Evolutionary conservation across 202 grass and related monocot species (phyloP).

Genomic region (Brachypodium distachyon): DNA sequence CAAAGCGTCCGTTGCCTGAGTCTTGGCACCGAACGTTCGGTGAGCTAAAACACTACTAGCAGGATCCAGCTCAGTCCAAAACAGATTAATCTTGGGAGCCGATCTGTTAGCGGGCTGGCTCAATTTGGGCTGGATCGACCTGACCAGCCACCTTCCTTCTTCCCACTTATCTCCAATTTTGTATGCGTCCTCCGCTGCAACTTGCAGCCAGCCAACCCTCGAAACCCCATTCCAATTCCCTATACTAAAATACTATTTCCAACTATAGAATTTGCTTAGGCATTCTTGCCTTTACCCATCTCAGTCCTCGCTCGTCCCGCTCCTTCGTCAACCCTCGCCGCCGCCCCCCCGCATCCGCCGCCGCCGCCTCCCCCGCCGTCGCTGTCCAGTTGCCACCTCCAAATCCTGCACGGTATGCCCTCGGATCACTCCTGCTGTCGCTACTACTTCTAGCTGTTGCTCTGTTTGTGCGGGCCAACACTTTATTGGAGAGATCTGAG

Average conservation of each 20-base stretch:
- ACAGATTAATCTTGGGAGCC: no score
- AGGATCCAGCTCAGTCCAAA: no score
- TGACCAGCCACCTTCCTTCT: neutral
- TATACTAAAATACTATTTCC: slow-evolving; percentile 12
- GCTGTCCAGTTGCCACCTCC: neutral
- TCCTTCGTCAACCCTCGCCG: slow-evolving; percentile 2
- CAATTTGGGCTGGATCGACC: neutral
- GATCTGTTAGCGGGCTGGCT: neutral
- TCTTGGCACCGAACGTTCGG: no score
- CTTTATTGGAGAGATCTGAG: slow-evolving; percentile 1
- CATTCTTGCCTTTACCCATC: slow-evolving; percentile 10
- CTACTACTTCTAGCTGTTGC: neutral
- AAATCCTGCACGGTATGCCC: slow-evolving; percentile 6
- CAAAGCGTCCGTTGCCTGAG: no score
- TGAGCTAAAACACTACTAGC: no score
- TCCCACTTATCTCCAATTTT: slow-evolving; percentile 6
- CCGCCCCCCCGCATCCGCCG: neutral
- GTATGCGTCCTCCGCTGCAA: slow-evolving; percentile 16
- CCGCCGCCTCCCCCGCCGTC: neutral
- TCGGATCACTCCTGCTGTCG: neutral
- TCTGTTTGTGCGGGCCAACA: neutral
- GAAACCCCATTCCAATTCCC: neutral
- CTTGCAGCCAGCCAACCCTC: slow-evolving; percentile 6
- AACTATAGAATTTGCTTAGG: slow-evolving; percentile 16
- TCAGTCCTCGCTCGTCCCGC: neutral